Evolutionary conservation across 257 asterid genomes (phyloP).

Genomic region (Craterostigma plantagineum): DNA sequence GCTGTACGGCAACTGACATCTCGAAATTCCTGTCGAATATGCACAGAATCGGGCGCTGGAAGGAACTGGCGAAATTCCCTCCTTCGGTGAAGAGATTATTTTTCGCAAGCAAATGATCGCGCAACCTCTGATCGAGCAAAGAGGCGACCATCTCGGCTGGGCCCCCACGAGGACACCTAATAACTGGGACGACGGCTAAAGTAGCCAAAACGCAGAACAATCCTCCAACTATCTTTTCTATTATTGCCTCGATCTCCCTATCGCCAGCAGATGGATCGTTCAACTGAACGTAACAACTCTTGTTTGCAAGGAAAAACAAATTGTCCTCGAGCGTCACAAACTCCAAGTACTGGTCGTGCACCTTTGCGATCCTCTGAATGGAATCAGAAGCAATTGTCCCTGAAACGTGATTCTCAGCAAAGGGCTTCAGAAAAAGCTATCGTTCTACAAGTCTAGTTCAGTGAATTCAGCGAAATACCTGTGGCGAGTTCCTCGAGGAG

Average conservation of each 20-base stretch:
- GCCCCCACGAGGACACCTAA: slow-evolving; percentile 94
- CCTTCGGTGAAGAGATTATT: slow-evolving; percentile 71
- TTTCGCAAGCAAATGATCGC: slow-evolving; percentile 81
- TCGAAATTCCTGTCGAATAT: slow-evolving; percentile 85
- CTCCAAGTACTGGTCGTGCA: slow-evolving; percentile 92
- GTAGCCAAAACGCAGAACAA: slow-evolving; percentile 90
- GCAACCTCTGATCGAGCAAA: slow-evolving; percentile 70
- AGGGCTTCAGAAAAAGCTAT: background rate
- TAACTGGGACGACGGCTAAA: slow-evolving; percentile 87
- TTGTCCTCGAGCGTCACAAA: slow-evolving; percentile 79
- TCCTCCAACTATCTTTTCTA: slow-evolving; percentile 70
- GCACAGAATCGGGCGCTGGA: slow-evolving; percentile 93
- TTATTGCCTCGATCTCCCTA: slow-evolving; percentile 63
- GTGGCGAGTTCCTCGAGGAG: slow-evolving; percentile 89
- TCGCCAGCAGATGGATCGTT: slow-evolving; percentile 97
- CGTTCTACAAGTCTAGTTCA: no score
- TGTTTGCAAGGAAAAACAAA: slow-evolving; percentile 73
- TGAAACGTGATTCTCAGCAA: slow-evolving; percentile 12
- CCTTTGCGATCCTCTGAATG: slow-evolving; percentile 68
- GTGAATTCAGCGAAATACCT: slow-evolving; percentile 24
- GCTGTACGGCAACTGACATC: slow-evolving; percentile 76
- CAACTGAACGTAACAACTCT: slow-evolving; percentile 76
- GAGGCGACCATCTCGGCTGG: slow-evolving; percentile 98
- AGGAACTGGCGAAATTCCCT: slow-evolving; percentile 56
- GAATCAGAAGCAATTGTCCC: slow-evolving; percentile 68